These are phyloP conservation scores for Leccinum fibrillosum DNA, from an alignment of 768 basidiomycete genomes.

Conservation along the genomic window DNA sequence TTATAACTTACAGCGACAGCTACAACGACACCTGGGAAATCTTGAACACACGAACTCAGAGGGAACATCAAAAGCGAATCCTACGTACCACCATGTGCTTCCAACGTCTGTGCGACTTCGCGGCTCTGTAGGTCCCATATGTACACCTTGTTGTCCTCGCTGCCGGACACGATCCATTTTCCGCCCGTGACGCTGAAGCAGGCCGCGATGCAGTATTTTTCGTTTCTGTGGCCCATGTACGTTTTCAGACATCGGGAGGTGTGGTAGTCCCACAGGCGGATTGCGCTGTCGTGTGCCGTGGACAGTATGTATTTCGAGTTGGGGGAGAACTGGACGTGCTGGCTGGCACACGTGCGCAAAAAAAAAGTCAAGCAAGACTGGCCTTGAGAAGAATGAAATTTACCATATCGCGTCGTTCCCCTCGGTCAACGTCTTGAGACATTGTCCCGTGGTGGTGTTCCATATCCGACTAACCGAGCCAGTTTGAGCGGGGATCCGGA, in stretches of 20 bases:
- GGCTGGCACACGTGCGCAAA: slow-evolving; percentile 40
- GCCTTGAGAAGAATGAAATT: slow-evolving; percentile 1
- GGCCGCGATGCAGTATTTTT: slow-evolving; percentile 80
- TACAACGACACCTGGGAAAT: slow-evolving; percentile 54
- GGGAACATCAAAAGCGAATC: background rate
- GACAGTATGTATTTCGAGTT: slow-evolving; percentile 95
- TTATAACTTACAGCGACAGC: slow-evolving; percentile 69
- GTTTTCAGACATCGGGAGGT: slow-evolving; percentile 89
- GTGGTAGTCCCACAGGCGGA: slow-evolving; percentile 95
- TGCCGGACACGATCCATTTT: slow-evolving; percentile 89
- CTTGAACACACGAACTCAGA: background rate
- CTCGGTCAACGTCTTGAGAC: slow-evolving; percentile 93
- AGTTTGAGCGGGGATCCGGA: background rate
- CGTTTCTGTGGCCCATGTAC: slow-evolving; percentile 78
- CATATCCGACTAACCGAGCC: slow-evolving; percentile 75
- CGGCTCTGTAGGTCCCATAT: slow-evolving; percentile 90
- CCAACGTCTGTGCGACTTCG: slow-evolving; percentile 77
- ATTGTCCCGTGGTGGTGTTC: slow-evolving; percentile 90
- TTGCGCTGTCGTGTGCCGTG: slow-evolving; percentile 88
- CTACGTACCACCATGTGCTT: slow-evolving; percentile 66
- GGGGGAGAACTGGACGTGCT: slow-evolving; percentile 92
- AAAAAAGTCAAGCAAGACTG: background rate
- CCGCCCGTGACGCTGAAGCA: slow-evolving; percentile 84
- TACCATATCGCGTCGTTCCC: slow-evolving; percentile 84
- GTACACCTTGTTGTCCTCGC: slow-evolving; percentile 86